Evolutionary conservation across 202 grass and related monocot genomes (phyloP), one percentile per base, ranked within the genome.

Genomic region (Zoysia matrella): DNA sequence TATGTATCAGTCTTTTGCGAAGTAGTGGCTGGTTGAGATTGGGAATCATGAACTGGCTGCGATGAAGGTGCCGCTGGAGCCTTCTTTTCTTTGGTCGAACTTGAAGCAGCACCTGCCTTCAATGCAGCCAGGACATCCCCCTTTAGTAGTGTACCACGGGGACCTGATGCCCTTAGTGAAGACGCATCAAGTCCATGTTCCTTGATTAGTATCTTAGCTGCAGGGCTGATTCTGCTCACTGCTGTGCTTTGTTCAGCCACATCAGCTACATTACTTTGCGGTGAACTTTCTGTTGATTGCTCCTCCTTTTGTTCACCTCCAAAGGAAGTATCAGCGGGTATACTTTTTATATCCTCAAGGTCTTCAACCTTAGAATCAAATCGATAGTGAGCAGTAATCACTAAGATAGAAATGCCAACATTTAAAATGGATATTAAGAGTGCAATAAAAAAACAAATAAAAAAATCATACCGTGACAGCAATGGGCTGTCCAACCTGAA

Each of bases 401-500:
- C 43, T 60, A 76, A 51, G 60, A 16, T 73, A 60, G 46, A 53
- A 65, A 58, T 50, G 52, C 9, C 43, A 50, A 8, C 72, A 66
- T 57, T 60, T 46, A 65, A 74, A 84, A 89, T 71, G 64, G 62
- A 73, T 65, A 36, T 43, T 78, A 22, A 60, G 60, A 68, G 11
- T 65, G 48, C 55, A 54, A 81, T 18, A 45, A 68, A 69, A 69
- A 14, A 43, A 71, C 7, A 76, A 67, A 42, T 76, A 11, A 81
- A 66, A 61, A 67, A 90, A 72, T 57, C 86, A 88, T 95, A 98
- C 96, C 87, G 90, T 92, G 52, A 98, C 83, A 87, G 85, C 87
- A 88, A 98, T 90, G 43, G 95, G 96, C 42, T 90, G 87, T 83
- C 96, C 92, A 75, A 98, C 96, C 74, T 86, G 89, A 84, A 98